A percentile compares a stretch with the other conserved stretches of the same genome.
Evolutionary conservation across 495 filamentous ascomycete genomes (phyloP).

Genomic region (Talaromyces adpressus): DNA sequence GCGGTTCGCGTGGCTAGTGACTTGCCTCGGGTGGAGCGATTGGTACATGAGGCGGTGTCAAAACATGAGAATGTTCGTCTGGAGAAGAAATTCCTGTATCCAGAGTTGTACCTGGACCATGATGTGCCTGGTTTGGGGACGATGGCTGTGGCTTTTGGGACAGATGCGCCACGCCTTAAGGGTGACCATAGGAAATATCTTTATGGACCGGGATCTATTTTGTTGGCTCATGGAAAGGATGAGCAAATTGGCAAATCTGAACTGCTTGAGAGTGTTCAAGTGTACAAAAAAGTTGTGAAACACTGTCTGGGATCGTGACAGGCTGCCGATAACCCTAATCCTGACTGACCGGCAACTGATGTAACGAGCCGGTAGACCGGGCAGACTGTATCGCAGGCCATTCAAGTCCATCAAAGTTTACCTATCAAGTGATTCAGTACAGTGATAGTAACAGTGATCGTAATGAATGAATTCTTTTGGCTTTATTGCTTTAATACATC

Average conservation of each 20-base stretch:
- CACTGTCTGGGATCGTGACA: constrained; percentile 5
- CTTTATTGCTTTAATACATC: constrained; percentile 4
- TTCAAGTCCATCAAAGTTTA: constrained; percentile 5
- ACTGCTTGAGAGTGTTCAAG: constrained; percentile 54
- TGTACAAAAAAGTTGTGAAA: constrained; percentile 54
- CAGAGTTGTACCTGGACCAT: constrained; percentile 33
- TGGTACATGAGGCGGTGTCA: constrained; percentile 11
- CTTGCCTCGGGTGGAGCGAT: constrained; percentile 13
- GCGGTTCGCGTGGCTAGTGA: constrained; percentile 17
- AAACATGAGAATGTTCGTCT: constrained; percentile 12
- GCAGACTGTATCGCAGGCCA: constrained; percentile 5
- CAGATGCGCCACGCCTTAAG: constrained; percentile 54
- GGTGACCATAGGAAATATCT: constrained; percentile 63
- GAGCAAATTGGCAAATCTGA: constrained; percentile 64
- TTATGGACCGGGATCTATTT: constrained; percentile 71
- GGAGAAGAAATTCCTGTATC: constrained; percentile 16
- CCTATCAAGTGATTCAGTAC: constrained; percentile 1
- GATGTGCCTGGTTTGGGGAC: constrained; percentile 72
- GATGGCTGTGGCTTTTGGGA: constrained; percentile 68
- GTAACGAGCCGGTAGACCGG: background rate
- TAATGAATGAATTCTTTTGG: constrained; percentile 5
- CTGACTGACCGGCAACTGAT: constrained; percentile 3
- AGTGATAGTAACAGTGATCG: no score
- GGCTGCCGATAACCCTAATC: no score
- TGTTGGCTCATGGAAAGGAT: constrained; percentile 71